Evolutionary conservation across 2,329 filamentous ascomycete species (phyloP).

Genomic region (Aspergillus sp.): DNA sequence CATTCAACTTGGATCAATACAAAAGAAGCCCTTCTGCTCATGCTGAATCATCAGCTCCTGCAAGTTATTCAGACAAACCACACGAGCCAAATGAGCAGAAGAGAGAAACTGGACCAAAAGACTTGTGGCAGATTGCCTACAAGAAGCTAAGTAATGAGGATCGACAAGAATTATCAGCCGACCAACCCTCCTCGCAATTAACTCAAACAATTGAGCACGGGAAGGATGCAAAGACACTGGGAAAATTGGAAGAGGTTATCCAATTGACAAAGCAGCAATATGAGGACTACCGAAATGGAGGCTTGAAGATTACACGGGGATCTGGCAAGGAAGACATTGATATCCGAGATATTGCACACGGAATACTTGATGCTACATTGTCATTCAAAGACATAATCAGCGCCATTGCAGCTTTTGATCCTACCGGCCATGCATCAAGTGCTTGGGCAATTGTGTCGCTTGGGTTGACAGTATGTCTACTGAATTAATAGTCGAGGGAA

Average conservation of each 20-base stretch:
- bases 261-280: slow-evolving; percentile 9
- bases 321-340: slow-evolving; percentile 2
- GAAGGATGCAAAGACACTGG: background rate
- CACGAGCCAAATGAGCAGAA: too few species aligned
- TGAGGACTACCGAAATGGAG: slow-evolving; percentile 6
- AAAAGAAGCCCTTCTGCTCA: too few species aligned
- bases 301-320: background rate
- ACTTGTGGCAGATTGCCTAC: slow-evolving; percentile 14
- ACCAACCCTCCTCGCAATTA: background rate
- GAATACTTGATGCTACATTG: slow-evolving; percentile 10
- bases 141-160: slow-evolving; percentile 7
- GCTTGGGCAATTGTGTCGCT: slow-evolving; percentile 14
- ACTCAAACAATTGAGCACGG: background rate
- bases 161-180: slow-evolving; percentile 3
- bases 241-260: slow-evolving; percentile 5
- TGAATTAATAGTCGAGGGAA: background rate
- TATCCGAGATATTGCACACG: slow-evolving; percentile 3
- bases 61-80: too few species aligned
- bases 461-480: slow-evolving; percentile 9
- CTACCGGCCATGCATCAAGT: slow-evolving; percentile 10
- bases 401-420: slow-evolving; percentile 7
- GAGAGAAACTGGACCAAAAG: background rate
- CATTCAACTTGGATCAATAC: too few species aligned
- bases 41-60: too few species aligned
- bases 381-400: slow-evolving; percentile 10